Conservation (phyloP, 2,329 filamentous ascomycete species). For the Epichloe uncinata region DNA sequence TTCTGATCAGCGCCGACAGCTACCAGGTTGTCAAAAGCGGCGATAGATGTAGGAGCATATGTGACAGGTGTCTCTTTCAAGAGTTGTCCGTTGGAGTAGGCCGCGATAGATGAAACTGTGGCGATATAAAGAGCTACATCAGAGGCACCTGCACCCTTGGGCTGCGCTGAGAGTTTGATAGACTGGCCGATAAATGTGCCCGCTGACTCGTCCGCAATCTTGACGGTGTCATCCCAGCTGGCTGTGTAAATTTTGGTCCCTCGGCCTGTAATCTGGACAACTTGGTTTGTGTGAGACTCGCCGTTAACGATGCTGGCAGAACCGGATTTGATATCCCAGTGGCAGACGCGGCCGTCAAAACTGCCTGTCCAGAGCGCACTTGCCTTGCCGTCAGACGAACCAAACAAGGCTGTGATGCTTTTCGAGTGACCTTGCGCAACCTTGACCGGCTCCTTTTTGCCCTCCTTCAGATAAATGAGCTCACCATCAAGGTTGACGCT, state of each 20-base stretch:
- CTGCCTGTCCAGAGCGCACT: constrained; percentile 76
- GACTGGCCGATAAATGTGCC: constrained; percentile 62
- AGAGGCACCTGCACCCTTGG: constrained; percentile 55
- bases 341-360: constrained; percentile 76
- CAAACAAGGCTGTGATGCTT: constrained; percentile 62
- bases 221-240: constrained; percentile 87
- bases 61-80: constrained; percentile 45
- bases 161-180: constrained; percentile 61
- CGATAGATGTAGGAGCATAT: constrained; percentile 57
- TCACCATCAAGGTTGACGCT: constrained; percentile 81
- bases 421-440: constrained; percentile 83
- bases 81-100: constrained; percentile 47
- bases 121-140: constrained; percentile 43
- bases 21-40: constrained; percentile 51
- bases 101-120: constrained; percentile 35
- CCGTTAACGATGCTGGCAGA: constrained; percentile 61
- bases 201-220: constrained; percentile 60
- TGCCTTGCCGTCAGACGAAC: constrained; percentile 33
- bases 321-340: constrained; percentile 67
- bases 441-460: constrained; percentile 52
- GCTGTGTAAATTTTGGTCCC: constrained; percentile 64
- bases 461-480: constrained; percentile 74
- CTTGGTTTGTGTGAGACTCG: constrained; percentile 71
- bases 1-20: constrained; percentile 68
- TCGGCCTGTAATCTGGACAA: constrained; percentile 57